Evolutionary conservation across 257 asterid genomes (phyloP).

Genomic region (Linaria vulgaris): DNA sequence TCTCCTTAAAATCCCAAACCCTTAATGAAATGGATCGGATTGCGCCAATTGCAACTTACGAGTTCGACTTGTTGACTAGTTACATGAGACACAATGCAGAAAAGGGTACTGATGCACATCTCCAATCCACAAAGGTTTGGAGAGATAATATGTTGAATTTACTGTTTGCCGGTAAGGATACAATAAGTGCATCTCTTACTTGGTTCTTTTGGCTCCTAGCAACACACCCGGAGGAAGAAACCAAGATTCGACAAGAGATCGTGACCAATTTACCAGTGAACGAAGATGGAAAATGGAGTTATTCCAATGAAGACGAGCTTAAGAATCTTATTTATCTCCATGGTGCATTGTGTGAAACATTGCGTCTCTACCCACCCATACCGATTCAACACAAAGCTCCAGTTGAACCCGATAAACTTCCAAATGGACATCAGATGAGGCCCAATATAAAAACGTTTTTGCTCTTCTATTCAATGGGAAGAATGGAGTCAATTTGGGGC

Average conservation of each 20-base stretch:
- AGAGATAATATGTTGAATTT: conserved; percentile 16
- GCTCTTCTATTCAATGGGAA: conserved; percentile 35
- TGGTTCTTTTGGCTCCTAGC: conserved; percentile 32
- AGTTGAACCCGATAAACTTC: conserved; percentile 23
- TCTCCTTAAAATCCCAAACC: conserved; percentile 15
- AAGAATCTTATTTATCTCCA: conserved; percentile 31
- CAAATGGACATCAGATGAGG: conserved; percentile 26
- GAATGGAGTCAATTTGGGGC: conserved; percentile 37
- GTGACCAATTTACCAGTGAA: not conserved
- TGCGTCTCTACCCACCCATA: conserved; percentile 38
- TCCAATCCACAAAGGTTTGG: not conserved
- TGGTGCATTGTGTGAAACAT: conserved; percentile 35
- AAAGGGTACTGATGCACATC: not conserved
- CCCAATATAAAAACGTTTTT: conserved; percentile 18
- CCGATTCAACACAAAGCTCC: conserved; percentile 37
- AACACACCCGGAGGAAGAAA: conserved; percentile 16
- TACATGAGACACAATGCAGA: conserved; percentile 25
- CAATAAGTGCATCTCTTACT: conserved; percentile 27
- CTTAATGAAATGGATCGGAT: not conserved
- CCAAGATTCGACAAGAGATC: conserved; percentile 18
- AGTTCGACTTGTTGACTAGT: conserved; percentile 9
- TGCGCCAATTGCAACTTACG: not conserved
- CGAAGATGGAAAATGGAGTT: conserved; percentile 15
- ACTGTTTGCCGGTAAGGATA: conserved; percentile 35
- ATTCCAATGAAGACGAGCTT: conserved; percentile 17